Conservation (phyloP, 2,329 filamentous ascomycete species). For the Phialophora macrospora region DNA sequence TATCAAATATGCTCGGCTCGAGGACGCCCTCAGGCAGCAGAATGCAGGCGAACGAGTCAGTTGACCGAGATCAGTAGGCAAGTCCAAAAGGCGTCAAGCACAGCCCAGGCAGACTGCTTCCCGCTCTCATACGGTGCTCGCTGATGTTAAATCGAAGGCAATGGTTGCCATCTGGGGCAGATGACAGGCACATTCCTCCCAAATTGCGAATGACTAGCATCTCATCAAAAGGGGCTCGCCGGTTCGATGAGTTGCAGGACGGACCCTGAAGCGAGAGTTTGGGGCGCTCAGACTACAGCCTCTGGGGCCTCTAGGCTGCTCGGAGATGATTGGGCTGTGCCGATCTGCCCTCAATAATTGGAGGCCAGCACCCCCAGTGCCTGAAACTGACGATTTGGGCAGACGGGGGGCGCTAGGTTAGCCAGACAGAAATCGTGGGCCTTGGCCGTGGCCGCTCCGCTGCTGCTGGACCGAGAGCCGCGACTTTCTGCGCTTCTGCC, state of each 20-base stretch:
- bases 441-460: not conserved
- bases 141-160: conserved; percentile 4
- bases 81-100: conserved; percentile 2
- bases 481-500: not conserved
- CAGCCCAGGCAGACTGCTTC: conserved; percentile 20
- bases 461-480: not conserved
- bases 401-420: not conserved
- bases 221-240: conserved; percentile 20
- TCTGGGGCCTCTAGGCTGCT: not conserved
- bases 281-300: conserved; percentile 13
- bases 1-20: not conserved
- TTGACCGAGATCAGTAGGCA: conserved; percentile 16
- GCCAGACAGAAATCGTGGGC: not conserved
- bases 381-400: conserved; percentile 11
- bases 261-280: conserved; percentile 17
- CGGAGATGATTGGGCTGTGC: conserved; percentile 12
- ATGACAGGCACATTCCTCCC: conserved; percentile 11
- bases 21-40: conserved; percentile 11
- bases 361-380: not conserved
- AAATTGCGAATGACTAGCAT: conserved; percentile 18
- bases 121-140: conserved; percentile 3
- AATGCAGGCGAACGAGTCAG: conserved; percentile 6
- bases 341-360: conserved; percentile 15
- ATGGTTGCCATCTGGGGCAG: conserved; percentile 18
- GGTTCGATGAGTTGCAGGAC: conserved; percentile 1